These are phyloP conservation scores for Fagopyrum esculentum DNA, from an alignment of 148 eudicot species.

Conservation along the genomic window DNA sequence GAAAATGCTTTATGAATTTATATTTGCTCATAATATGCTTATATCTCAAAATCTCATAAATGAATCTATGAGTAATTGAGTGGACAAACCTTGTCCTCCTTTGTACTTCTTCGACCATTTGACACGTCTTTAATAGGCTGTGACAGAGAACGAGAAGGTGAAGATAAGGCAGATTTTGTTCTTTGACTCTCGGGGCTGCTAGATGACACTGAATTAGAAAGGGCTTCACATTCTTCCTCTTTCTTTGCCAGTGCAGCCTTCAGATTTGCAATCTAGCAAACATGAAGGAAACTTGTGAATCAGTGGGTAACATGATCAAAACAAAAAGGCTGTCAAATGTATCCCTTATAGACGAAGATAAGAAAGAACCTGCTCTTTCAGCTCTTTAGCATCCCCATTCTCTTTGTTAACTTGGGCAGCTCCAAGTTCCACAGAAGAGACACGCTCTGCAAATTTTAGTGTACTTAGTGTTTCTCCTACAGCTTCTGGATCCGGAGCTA, in stretches of 20 bases:
- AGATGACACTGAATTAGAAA: constrained; percentile 4
- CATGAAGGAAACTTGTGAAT: not conserved
- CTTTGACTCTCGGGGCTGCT: constrained; percentile 9
- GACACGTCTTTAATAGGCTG: not conserved
- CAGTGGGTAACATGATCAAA: not conserved
- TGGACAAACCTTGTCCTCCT: constrained; percentile 13
- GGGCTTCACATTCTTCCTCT: constrained; percentile 9
- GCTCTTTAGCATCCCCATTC: constrained; percentile 14
- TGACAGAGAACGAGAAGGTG: constrained; percentile 8
- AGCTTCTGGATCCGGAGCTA: constrained; percentile 15
- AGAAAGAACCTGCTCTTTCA: constrained; percentile 15
- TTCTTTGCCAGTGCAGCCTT: constrained; percentile 16
- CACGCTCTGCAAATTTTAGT: constrained; percentile 16
- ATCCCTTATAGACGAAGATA: not conserved
- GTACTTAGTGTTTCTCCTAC: constrained; percentile 16
- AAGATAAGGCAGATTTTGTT: constrained; percentile 9
- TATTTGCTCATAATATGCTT: not conserved
- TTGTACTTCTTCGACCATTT: not conserved
- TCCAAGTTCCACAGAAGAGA: constrained; percentile 17
- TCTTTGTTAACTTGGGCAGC: constrained; percentile 19
- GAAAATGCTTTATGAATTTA: not conserved
- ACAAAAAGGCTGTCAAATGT: not conserved
- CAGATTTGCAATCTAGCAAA: constrained; percentile 13
- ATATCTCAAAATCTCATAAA: not conserved
- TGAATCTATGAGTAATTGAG: not conserved